phyloP scores from a whole-genome alignment of 2,329 filamentous ascomycete genomes.

The Diaporthe aspalathi region DNA sequence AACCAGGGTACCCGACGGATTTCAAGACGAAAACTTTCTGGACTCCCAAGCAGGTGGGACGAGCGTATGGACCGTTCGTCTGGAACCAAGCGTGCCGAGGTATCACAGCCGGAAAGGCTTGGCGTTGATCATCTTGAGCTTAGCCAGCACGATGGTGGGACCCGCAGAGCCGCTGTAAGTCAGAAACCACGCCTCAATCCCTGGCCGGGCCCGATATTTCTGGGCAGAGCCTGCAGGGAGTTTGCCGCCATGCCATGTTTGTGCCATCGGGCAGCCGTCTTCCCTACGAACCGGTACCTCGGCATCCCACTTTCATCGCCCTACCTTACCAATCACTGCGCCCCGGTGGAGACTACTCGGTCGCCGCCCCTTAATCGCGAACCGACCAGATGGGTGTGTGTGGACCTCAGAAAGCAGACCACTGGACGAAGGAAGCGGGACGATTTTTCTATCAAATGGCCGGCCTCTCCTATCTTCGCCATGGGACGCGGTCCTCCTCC shows the following conservation, averaged over 20 bases:
- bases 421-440: slow-evolving; percentile 19
- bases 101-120: background rate
- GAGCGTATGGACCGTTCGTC: slow-evolving; percentile 4
- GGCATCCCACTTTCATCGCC: slow-evolving; percentile 27
- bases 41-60: slow-evolving; percentile 6
- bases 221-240: slow-evolving; percentile 27
- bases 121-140: slow-evolving; percentile 20
- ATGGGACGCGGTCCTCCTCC: background rate
- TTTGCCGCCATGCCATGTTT: slow-evolving; percentile 26
- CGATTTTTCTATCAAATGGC: slow-evolving; percentile 7
- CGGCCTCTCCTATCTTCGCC: background rate
- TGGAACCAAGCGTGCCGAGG: slow-evolving; percentile 22
- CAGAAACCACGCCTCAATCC: slow-evolving; percentile 19
- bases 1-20: background rate
- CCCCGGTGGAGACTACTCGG: slow-evolving; percentile 15
- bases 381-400: slow-evolving; percentile 24
- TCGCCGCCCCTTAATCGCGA: slow-evolving; percentile 18
- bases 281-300: slow-evolving; percentile 15
- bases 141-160: slow-evolving; percentile 16
- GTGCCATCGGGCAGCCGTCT: slow-evolving; percentile 5
- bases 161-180: slow-evolving; percentile 35
- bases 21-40: background rate
- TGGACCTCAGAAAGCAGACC: slow-evolving; percentile 15
- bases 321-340: slow-evolving; percentile 27
- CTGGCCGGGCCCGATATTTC: slow-evolving; percentile 16